A percentile compares a stretch with the other conserved stretches of the same genome.
phyloP scores from a whole-genome alignment of 208 protist species.

The Wallacemonas sp. region DNA sequence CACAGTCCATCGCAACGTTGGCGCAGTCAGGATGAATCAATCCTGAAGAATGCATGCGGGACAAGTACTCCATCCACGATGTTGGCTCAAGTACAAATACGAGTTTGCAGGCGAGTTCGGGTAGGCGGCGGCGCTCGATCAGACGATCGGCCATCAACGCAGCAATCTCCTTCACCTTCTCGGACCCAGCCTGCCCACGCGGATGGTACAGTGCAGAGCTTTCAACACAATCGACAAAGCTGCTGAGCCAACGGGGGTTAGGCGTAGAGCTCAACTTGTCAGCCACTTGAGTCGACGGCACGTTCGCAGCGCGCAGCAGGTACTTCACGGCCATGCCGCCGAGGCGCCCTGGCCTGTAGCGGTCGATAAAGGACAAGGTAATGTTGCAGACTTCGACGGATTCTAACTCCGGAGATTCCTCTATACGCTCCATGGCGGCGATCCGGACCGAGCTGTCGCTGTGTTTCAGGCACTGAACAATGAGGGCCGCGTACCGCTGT shows the following conservation, averaged over 20 bases:
- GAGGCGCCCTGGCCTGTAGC: neutral
- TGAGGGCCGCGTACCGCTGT: slow-evolving; percentile 8
- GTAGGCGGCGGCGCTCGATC: neutral
- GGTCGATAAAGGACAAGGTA: neutral
- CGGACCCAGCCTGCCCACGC: neutral
- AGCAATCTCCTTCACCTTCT: neutral
- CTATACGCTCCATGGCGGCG: neutral
- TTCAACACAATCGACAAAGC: neutral
- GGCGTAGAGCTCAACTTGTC: neutral
- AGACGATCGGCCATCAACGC: neutral
- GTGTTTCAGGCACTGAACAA: neutral
- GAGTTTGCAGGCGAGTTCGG: neutral
- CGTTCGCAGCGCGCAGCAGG: neutral
- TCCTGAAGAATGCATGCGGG: neutral
- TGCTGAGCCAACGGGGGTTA: neutral
- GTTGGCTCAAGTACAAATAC: neutral
- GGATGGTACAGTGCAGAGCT: neutral
- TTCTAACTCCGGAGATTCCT: neutral
- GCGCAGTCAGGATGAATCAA: slow-evolving; percentile 3
- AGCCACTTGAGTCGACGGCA: neutral
- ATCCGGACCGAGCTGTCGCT: neutral
- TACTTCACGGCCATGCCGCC: neutral
- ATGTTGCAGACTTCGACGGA: neutral
- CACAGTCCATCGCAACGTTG: neutral
- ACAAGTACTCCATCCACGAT: neutral